These are phyloP conservation scores for Salix dunnii DNA, from an alignment of 345 rosid genomes.

Conservation along the genomic window DNA sequence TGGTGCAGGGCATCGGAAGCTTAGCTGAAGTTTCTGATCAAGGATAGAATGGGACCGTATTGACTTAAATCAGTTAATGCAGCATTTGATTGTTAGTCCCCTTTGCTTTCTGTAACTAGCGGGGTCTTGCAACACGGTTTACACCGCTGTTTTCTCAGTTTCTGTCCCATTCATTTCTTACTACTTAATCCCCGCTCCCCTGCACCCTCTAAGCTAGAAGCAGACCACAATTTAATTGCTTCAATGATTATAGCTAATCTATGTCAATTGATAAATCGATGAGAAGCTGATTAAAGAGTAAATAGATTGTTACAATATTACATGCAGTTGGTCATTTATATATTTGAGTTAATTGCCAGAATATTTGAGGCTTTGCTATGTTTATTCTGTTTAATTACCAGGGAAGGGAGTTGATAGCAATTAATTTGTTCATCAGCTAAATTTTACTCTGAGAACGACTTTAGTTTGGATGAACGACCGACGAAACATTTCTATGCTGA, in stretches of 20 bases:
- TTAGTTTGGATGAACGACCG: background rate
- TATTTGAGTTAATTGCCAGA: background rate
- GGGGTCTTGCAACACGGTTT: constrained; percentile 16
- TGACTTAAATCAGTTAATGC: constrained; percentile 3
- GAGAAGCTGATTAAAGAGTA: background rate
- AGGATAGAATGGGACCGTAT: constrained; percentile 11
- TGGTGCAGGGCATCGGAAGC: constrained; percentile 13
- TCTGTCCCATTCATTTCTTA: too few relatives aligned
- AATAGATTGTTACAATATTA: background rate
- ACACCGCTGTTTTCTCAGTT: background rate
- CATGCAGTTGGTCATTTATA: background rate
- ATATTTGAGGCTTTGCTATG: background rate
- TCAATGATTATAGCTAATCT: background rate
- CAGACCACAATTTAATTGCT: background rate
- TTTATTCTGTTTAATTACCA: background rate
- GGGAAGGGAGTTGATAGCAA: background rate
- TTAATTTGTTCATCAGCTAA: background rate
- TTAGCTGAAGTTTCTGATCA: constrained; percentile 9
- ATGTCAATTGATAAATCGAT: background rate
- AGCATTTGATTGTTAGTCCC: background rate
- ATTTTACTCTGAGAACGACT: background rate
- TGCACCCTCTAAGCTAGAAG: background rate
- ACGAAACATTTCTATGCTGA: background rate
- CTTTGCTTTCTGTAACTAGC: background rate
- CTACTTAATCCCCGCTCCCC: background rate